Evolutionary conservation across 345 rosid genomes (phyloP).

Genomic region (Arabidopsis suecica): DNA sequence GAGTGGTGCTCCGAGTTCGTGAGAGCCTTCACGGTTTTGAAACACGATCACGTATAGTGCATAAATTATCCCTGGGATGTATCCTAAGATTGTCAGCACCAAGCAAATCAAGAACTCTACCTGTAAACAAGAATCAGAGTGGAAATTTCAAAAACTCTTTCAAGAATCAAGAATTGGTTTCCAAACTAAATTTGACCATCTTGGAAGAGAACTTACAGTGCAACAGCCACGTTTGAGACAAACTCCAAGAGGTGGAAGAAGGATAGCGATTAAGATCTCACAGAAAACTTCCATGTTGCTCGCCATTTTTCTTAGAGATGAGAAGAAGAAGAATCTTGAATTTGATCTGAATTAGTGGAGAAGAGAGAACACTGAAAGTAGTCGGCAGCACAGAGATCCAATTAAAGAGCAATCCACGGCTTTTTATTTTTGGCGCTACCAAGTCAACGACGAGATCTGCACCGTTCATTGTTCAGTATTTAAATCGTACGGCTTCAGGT

Average conservation of each 20-base stretch:
- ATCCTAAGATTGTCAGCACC: constrained; percentile 85
- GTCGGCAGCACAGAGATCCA: constrained; percentile 18
- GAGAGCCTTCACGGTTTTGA: constrained; percentile 73
- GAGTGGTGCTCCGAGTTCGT: constrained; percentile 81
- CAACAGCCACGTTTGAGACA: constrained; percentile 90
- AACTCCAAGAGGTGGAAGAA: constrained; percentile 91
- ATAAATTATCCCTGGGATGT: constrained; percentile 91
- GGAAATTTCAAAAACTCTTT: background rate
- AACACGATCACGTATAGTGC: constrained; percentile 89
- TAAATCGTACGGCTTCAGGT: constrained; percentile 24
- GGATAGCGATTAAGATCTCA: constrained; percentile 79
- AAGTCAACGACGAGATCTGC: constrained; percentile 22
- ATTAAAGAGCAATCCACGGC: constrained; percentile 16
- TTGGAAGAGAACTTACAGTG: constrained; percentile 50
- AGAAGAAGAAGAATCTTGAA: background rate
- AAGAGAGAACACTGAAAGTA: constrained; percentile 14
- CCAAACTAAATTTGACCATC: too few relatives aligned
- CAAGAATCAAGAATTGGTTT: too few relatives aligned
- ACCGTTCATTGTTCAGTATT: constrained; percentile 20
- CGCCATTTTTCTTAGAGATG: constrained; percentile 53
- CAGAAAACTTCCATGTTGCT: constrained; percentile 65
- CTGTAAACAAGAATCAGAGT: constrained; percentile 48
- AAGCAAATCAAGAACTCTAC: constrained; percentile 83
- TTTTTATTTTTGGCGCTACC: background rate
- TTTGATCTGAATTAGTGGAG: constrained; percentile 2